phyloP scores from a whole-genome alignment of 148 eudicot genomes.

The Gaultheria prostrata region DNA sequence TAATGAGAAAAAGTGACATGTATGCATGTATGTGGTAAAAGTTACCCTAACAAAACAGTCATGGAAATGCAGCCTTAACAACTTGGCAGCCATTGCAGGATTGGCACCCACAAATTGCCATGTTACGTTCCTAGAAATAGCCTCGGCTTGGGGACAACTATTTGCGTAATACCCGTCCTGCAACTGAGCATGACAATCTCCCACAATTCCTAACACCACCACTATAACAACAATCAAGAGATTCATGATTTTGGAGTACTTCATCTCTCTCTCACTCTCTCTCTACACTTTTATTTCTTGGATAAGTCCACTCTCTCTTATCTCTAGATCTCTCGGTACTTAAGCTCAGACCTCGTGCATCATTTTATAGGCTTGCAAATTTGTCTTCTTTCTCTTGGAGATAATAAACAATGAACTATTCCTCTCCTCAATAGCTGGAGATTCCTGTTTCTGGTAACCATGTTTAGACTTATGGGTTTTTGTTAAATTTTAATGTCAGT shows the following conservation, averaged over 20 bases:
- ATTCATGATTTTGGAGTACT: not conserved
- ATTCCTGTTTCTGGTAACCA: too few species aligned
- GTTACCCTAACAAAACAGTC: not conserved
- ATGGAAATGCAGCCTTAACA: not conserved
- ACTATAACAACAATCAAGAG: not conserved
- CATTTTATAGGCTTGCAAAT: too few species aligned
- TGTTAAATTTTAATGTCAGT: too few species aligned
- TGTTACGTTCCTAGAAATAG: not conserved
- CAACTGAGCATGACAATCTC: not conserved
- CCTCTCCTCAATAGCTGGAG: too few species aligned
- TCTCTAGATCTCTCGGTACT: not conserved
- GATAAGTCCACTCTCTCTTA: not conserved
- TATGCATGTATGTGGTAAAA: too few species aligned
- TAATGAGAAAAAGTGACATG: too few species aligned
- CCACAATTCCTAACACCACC: not conserved
- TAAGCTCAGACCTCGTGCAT: not conserved
- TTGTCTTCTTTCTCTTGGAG: too few species aligned
- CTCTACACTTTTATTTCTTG: not conserved
- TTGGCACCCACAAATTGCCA: not conserved
- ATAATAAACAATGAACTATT: too few species aligned
- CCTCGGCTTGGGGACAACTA: not conserved
- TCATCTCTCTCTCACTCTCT: not conserved
- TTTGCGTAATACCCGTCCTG: not conserved
- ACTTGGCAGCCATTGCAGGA: not conserved
- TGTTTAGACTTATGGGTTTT: too few species aligned